Evolutionary conservation across 1,139 yeast genomes (phyloP), one percentile per base, ranked within the genome.

Genomic region (Entelexis paramagnoliae): DNA sequence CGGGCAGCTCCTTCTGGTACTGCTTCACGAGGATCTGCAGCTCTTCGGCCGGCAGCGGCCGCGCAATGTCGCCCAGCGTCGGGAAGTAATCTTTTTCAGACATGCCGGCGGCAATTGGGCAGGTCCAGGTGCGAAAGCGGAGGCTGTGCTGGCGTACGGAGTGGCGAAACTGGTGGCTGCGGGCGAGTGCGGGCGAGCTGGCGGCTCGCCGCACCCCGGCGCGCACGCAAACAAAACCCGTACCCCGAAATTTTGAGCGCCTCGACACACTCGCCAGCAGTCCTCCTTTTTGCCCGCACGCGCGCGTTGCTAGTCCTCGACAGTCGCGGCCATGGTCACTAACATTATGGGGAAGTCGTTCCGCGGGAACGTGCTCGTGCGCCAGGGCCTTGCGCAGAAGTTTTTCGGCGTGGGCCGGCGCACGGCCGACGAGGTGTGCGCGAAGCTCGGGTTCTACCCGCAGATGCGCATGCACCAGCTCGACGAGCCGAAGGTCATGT

Each of bases 381-480:
- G 59, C 32, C 60, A 81, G 59, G 97, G 94, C 4, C 74, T 89
- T 55, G 80, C 89, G 33, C 77, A 83, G 55, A 81, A 81, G 56
- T 83, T 91, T 59, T 89, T 86, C 65, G 98, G 97, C 40, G 74
- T 91, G 41, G 96, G 97, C 5, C 71, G 72, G 54, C 68, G 72
- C 51, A 79, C 85, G n/a, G 91, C 96, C 2, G 79, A 78, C 58
- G 73, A 74, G 62, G 73, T 93, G 51, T 87, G 96, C 67, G 82
- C 97, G 44, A 85, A 80, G 65, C 79, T 91, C 26, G 96, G 96
- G 10, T 77, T 91, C 53, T 91, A 89, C 64, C 97, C 97, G 39
- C 75, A 78, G 66, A 88, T 89, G 94, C 79, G 95, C 69, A 83
- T 91, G 86, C 91, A 86, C 66, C 95, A 91, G 68, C 76, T 91